Percentiles rank a stretch among this genome's conserved stretches.
phyloP scores from a whole-genome alignment of 305 asterid genomes.

The Withania somnifera region DNA sequence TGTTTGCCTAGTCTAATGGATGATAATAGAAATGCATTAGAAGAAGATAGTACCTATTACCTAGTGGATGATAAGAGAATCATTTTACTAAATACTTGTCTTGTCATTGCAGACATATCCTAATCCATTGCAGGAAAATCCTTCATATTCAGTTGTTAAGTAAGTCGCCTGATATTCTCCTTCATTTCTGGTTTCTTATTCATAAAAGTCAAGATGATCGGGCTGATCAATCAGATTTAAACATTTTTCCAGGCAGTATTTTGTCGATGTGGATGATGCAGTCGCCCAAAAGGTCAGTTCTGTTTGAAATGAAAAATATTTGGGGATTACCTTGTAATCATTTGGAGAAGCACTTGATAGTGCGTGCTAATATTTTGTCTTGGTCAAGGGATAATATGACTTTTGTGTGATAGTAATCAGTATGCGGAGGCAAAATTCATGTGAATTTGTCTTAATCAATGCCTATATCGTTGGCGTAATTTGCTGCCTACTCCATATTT shows the following conservation, averaged over 20 bases:
- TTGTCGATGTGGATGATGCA: conserved; percentile 71
- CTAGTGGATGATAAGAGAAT: not conserved
- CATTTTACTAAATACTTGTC: not conserved
- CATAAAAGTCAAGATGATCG: not conserved
- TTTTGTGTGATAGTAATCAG: not conserved
- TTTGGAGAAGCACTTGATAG: not conserved
- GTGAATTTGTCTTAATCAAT: not conserved
- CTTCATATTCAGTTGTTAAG: conserved; percentile 79
- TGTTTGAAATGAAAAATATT: not conserved
- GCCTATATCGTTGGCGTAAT: not conserved
- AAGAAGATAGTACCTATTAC: no score
- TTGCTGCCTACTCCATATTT: not conserved
- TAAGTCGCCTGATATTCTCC: conserved; percentile 14
- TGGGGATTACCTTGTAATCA: not conserved
- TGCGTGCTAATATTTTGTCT: not conserved
- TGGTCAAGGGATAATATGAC: not conserved
- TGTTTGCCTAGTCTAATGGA: not conserved
- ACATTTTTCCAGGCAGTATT: conserved; percentile 63
- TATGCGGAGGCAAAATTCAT: not conserved
- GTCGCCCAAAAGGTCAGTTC: conserved; percentile 59
- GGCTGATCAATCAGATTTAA: not conserved
- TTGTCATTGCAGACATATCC: conserved; percentile 43
- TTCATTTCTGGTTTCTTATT: not conserved
- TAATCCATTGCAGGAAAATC: conserved; percentile 78
- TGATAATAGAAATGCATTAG: not conserved